These are phyloP conservation scores for Ophiosphaerella korrae DNA, from an alignment of 2,329 filamentous ascomycete species.

Conservation along the genomic window DNA sequence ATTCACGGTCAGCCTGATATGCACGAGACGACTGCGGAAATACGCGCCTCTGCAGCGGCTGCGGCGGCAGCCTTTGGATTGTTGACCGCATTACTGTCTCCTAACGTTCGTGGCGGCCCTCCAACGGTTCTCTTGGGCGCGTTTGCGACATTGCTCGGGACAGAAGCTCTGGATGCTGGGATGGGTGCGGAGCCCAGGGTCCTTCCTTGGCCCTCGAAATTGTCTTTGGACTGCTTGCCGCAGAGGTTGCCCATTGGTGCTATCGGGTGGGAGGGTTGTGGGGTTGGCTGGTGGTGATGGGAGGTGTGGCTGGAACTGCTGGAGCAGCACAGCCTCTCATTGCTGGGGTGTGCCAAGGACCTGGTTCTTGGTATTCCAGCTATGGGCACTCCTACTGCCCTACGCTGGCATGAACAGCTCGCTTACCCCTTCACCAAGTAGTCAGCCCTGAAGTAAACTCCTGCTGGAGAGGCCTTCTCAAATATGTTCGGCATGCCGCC, in stretches of 20 bases:
- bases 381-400: background rate
- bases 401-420: background rate
- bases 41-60: constrained; percentile 79
- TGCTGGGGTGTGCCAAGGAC: constrained; percentile 26
- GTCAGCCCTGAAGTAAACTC: background rate
- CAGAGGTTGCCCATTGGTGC: constrained; percentile 81
- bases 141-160: constrained; percentile 36
- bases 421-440: too few relatives aligned
- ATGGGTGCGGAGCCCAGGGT: constrained; percentile 65
- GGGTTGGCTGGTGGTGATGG: background rate
- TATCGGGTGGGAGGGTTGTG: background rate
- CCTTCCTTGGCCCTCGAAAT: constrained; percentile 75
- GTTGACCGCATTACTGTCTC: constrained; percentile 52
- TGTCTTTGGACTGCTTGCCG: constrained; percentile 66
- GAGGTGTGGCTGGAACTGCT: constrained; percentile 18
- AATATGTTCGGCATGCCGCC: too few relatives aligned
- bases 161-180: constrained; percentile 50
- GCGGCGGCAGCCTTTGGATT: constrained; percentile 77
- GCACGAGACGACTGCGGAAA: background rate
- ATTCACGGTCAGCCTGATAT: background rate
- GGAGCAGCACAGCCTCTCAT: constrained; percentile 17
- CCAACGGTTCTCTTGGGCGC: constrained; percentile 51
- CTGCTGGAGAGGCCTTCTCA: background rate
- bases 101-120: constrained; percentile 65
- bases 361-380: constrained; percentile 16